Conservation (phyloP, 2,329 filamentous ascomycete species). For the Leptodontidium sp. region DNA sequence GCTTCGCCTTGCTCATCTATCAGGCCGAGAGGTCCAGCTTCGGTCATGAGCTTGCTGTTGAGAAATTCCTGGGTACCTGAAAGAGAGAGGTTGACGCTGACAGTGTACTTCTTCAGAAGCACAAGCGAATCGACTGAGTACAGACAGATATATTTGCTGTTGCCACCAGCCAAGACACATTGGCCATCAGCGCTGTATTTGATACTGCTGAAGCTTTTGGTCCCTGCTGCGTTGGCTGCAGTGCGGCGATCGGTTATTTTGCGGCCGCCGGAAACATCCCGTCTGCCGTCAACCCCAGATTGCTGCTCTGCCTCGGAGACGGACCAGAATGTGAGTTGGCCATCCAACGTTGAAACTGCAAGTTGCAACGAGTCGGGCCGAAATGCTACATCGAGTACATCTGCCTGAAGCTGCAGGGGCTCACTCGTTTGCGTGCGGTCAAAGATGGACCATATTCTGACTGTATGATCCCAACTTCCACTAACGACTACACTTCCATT, state of each 20-base stretch:
- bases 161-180: conserved; percentile 88
- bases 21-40: conserved; percentile 85
- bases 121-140: conserved; percentile 96
- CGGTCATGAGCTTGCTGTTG: conserved; percentile 90
- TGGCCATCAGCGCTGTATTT: conserved; percentile 92
- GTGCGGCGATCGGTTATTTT: conserved; percentile 88
- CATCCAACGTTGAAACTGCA: conserved; percentile 90
- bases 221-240: conserved; percentile 88
- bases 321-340: conserved; percentile 94
- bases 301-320: conserved; percentile 88
- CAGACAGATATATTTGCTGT: conserved; percentile 98
- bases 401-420: conserved; percentile 88
- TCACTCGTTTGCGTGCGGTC: conserved; percentile 93
- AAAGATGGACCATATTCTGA: conserved; percentile 96
- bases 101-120: conserved; percentile 92
- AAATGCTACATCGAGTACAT: conserved; percentile 86
- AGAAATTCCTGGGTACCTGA: conserved; percentile 97
- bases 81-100: conserved; percentile 93
- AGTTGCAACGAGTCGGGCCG: conserved; percentile 91
- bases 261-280: conserved; percentile 92
- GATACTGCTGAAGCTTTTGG: conserved; percentile 88
- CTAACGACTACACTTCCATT: conserved; percentile 86
- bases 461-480: conserved; percentile 96
- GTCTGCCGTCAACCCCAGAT: conserved; percentile 84
- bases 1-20: conserved; percentile 88